Percentiles rank a stretch among this genome's conserved stretches.
Conservation (phyloP, 441 rosid genomes). For the Cnidoscolus chayamansa region DNA sequence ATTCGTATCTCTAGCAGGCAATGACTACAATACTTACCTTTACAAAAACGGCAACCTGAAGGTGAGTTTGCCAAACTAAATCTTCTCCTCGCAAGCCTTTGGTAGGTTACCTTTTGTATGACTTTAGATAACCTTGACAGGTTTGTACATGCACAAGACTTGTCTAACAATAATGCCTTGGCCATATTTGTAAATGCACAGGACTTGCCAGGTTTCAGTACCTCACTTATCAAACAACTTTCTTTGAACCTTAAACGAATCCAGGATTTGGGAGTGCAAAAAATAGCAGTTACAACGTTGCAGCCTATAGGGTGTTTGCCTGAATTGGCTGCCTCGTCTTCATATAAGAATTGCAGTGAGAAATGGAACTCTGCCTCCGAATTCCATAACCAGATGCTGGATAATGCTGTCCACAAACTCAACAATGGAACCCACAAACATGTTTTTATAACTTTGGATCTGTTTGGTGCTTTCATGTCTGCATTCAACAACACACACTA, state of each 20-base stretch:
- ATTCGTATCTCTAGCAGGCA: constrained; percentile 46
- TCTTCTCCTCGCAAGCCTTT: neutral
- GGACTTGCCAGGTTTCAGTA: constrained; percentile 29
- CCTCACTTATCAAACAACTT: constrained; percentile 30
- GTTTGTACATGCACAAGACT: too few species aligned
- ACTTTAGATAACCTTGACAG: too few species aligned
- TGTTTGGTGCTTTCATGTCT: constrained; percentile 40
- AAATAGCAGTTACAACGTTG: constrained; percentile 34
- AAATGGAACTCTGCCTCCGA: constrained; percentile 27
- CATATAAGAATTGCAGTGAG: constrained; percentile 39
- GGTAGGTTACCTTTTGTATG: constrained; percentile 7
- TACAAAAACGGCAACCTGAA: constrained; percentile 17
- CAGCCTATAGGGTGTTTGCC: constrained; percentile 57
- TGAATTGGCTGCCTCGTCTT: constrained; percentile 21
- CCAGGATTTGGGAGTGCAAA: constrained; percentile 40
- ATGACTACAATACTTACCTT: constrained; percentile 43
- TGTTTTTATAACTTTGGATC: constrained; percentile 34
- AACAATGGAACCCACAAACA: constrained; percentile 24
- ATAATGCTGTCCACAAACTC: constrained; percentile 25
- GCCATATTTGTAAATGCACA: constrained; percentile 3
- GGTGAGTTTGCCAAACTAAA: constrained; percentile 29
- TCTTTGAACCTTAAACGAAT: constrained; percentile 32
- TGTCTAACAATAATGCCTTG: neutral
- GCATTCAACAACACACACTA: constrained; percentile 23
- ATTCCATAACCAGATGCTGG: constrained; percentile 40